Evolutionary conservation across 257 asterid genomes (phyloP), one percentile per base, ranked within the genome.

Genomic region (Dorcoceras hygrometricum): DNA sequence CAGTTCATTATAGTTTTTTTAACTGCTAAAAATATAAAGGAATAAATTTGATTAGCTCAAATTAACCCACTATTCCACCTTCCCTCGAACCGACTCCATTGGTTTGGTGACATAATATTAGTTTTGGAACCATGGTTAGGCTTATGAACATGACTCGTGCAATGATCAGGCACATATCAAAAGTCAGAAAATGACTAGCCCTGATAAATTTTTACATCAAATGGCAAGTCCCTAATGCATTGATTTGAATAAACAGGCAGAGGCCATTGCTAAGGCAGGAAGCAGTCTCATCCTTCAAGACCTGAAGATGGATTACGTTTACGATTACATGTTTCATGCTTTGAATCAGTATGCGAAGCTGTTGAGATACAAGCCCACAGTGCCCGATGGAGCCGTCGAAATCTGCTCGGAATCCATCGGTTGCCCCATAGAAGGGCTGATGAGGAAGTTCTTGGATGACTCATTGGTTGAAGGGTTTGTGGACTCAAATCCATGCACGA

Each of bases 281-380:
- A 78, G 86, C 67, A 64, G 26, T 4, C 81, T 81, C 63, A 71
- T 86, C 23, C 82, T 68, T 46, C 71, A 86, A 19, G 89, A 81
- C 18, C 25, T 79, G 65, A 81, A 53, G 77, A 79, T 84, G 90
- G 83, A 81, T 26, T 77, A 63, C 48, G 80, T 84, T 2, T 84
- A 84, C 56, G 87, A 84, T 50, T 84, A 84, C 74, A 84, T 81
- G 85, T 79, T 84, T 65, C 89, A 84, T 79, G 39, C 81, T 4
- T 65, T 84, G 63, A 79, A 71, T 22, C 82, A 81, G 31, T 84
- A 84, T 46, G 71, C 85, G 2, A 84, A 75, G 72, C 73, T 79
- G n/a, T 66, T 81, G 23, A 77, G 25, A 43, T 84, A 72, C 72
- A 79, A 84, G 75, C 83, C 87, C 0, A 63, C 67, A 0, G 55